Percentiles rank a stretch among this genome's conserved stretches.
Evolutionary conservation across 2,329 filamentous ascomycete species (phyloP).

Genomic region (Myriosclerotinia scirpicola): DNA sequence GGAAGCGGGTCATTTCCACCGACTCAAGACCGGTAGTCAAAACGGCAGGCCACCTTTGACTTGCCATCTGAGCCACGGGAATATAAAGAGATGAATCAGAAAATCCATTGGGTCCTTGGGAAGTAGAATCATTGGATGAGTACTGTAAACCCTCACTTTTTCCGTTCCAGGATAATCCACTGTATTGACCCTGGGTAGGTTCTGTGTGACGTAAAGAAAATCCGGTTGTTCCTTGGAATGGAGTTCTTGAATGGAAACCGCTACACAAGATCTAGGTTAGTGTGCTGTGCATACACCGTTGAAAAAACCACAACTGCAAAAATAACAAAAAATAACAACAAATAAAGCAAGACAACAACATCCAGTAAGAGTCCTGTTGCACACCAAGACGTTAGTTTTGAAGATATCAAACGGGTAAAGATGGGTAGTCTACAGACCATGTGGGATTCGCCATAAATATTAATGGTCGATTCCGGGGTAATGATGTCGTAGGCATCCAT

Average conservation of each 20-base stretch:
- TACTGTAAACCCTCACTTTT: slow-evolving; percentile 41
- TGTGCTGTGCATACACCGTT: slow-evolving; percentile 39
- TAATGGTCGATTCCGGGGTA: not conserved
- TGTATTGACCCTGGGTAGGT: slow-evolving; percentile 39
- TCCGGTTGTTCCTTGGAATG: slow-evolving; percentile 35
- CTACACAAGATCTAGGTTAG: slow-evolving; percentile 40
- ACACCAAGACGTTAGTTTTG: slow-evolving; percentile 28
- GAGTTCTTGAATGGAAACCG: slow-evolving; percentile 34
- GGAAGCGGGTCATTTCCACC: slow-evolving; percentile 36
- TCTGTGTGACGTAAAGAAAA: slow-evolving; percentile 41
- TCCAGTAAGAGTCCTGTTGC: slow-evolving; percentile 28
- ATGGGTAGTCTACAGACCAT: slow-evolving; percentile 33
- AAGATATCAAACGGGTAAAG: slow-evolving; percentile 7
- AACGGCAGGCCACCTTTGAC: slow-evolving; percentile 36
- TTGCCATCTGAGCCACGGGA: slow-evolving; percentile 31
- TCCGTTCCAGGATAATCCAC: slow-evolving; percentile 38
- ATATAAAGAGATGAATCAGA: slow-evolving; percentile 35
- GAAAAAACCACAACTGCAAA: slow-evolving; percentile 26
- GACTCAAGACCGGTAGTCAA: slow-evolving; percentile 34
- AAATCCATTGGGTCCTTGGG: slow-evolving; percentile 37
- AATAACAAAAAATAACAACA: slow-evolving; percentile 17
- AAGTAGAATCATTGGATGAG: slow-evolving; percentile 36
- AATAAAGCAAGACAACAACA: slow-evolving; percentile 29
- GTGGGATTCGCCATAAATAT: not conserved
- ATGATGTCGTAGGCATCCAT: not conserved